Evolutionary conservation across 2,329 filamentous ascomycete genomes (phyloP).

Genomic region (Passalora sequoiae): DNA sequence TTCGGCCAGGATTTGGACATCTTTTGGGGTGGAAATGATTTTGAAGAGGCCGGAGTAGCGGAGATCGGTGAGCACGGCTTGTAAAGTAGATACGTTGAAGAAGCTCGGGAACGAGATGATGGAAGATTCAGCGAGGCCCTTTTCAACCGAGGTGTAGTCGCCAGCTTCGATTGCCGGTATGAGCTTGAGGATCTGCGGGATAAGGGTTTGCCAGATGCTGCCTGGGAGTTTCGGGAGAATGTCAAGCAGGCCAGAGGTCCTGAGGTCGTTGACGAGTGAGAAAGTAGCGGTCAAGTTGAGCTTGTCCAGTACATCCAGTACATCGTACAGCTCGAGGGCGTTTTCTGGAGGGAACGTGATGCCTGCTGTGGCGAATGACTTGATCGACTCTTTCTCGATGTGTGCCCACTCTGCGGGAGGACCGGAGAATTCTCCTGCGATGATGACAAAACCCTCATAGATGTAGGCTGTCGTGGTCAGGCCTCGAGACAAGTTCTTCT

Average conservation of each 20-base stretch:
- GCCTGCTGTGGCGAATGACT: background rate
- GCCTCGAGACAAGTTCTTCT: conserved; percentile 14
- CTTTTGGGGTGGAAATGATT: conserved; percentile 11
- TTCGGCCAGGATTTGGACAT: conserved; percentile 9
- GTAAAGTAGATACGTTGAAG: conserved; percentile 11
- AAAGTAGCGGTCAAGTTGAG: conserved; percentile 14
- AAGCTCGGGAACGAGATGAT: too few species aligned
- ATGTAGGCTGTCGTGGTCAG: conserved; percentile 17
- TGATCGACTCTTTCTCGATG: conserved; percentile 1
- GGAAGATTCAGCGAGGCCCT: conserved; percentile 7
- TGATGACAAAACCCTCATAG: conserved; percentile 13
- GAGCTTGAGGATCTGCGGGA: conserved; percentile 10
- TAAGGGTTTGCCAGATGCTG: conserved; percentile 4
- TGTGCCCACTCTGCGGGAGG: conserved; percentile 15
- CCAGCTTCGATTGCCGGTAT: conserved; percentile 10
- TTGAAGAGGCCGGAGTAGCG: conserved; percentile 9
- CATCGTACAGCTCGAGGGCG: conserved; percentile 6
- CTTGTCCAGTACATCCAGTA: conserved; percentile 12
- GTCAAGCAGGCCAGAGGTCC: conserved; percentile 9
- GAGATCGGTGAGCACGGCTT: conserved; percentile 11
- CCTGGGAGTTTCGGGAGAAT: conserved; percentile 7
- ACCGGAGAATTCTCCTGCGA: conserved; percentile 16
- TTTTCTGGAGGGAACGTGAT: conserved; percentile 2
- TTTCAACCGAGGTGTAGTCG: conserved; percentile 6
- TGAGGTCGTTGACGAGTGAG: conserved; percentile 5